phyloP scores from a whole-genome alignment of 2,329 filamentous ascomycete genomes.

The Colletotrichum spaethianum region DNA sequence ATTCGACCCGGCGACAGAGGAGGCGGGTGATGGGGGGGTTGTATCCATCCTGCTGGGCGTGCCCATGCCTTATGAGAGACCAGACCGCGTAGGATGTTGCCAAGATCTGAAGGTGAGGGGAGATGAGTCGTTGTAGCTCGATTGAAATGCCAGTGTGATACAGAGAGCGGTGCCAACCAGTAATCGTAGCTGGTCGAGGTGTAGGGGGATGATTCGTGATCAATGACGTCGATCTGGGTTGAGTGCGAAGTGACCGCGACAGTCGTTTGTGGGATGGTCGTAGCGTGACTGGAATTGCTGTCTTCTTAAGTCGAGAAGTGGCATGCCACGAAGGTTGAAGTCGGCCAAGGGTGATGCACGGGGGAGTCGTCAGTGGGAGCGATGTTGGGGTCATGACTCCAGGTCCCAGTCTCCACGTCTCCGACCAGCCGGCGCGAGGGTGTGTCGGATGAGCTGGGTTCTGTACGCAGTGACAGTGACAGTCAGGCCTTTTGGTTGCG shows the following conservation, averaged over 20 bases:
- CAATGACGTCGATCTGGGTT: background rate
- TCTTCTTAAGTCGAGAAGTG: conserved; percentile 12
- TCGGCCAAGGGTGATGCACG: conserved; percentile 19
- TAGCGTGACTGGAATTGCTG: background rate
- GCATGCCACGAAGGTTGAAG: conserved; percentile 14
- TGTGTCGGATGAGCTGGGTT: conserved; percentile 11
- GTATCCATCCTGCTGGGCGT: conserved; percentile 23
- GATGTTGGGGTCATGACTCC: conserved; percentile 35
- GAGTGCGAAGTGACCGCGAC: background rate
- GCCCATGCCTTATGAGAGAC: conserved; percentile 16
- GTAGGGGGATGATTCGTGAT: background rate
- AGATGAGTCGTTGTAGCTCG: background rate
- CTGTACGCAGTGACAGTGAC: background rate
- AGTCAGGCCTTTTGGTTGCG: conserved; percentile 1
- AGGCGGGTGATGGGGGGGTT: conserved; percentile 16
- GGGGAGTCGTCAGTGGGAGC: conserved; percentile 9
- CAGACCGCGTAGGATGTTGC: background rate
- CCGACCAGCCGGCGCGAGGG: conserved; percentile 20
- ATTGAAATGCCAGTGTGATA: background rate
- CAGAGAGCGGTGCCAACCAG: background rate
- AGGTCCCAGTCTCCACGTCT: conserved; percentile 26
- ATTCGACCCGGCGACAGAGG: conserved; percentile 5
- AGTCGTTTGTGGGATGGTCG: background rate
- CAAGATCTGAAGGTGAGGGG: background rate
- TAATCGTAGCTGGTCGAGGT: background rate